Base-by-base conservation (phyloP, 805 yeast species). In the Pichia gijzeniarum region DNA sequence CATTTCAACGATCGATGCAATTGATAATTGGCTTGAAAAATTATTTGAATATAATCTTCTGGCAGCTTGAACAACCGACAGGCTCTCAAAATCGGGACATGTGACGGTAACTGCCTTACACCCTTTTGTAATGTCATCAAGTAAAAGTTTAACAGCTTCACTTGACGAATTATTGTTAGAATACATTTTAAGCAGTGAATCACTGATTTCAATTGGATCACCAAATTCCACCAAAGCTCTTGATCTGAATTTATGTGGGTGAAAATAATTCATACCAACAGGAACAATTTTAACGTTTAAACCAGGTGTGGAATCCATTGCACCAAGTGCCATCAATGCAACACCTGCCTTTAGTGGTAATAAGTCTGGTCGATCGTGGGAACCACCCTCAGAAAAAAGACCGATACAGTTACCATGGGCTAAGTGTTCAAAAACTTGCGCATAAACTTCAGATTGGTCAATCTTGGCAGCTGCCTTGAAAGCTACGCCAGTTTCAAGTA, bases 341-440 rank as follows among this genome's bases (percentile, higher is more conserved):
- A 93, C 97, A 51, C 99, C 99, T 1, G 98, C 96, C 61, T 93
- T 91, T 54, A 91, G 70, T 0, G 99, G 99, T 41, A 91, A 72
- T 54, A 91, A 66, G 51, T 88, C 95, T 0, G 98, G 81, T 53
- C 99, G 74, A 63, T 91, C 99, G 59, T 91, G 99, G 12, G 96
- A 88, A 1, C 99, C 99, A 48, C 99, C 99, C 69, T 93, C 99
- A 8, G 99, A 97, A 68, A 89, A 93, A 38, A 93, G 86, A 10
- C 98, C 98, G 31, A 93, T 67, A 51, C 95, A 86, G 46, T 85
- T 79, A 35, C 93, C 89, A 48, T 78, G 74, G 17, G 86, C 75
- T 51, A 93, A 72, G 62, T 88, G 96, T 41, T 82, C 78, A 62
- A 90, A 93, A 3, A 93, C 98, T 51, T 76, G 73, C 44, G 84